Evolutionary conservation across 2,329 filamentous ascomycete species (phyloP).

Genomic region (Penicillium corylophilum): DNA sequence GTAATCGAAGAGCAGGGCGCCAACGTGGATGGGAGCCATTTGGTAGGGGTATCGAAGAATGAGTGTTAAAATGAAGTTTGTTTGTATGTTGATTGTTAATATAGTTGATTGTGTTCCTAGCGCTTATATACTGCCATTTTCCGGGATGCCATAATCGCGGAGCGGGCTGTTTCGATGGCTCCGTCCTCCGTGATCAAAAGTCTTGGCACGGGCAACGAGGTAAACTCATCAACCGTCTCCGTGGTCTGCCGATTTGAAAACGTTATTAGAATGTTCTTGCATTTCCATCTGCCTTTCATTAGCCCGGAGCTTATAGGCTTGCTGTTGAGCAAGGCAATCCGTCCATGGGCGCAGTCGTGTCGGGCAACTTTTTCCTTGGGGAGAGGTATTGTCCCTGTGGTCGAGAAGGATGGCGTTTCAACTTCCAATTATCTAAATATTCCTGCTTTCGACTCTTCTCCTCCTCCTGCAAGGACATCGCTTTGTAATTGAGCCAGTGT

Average conservation of each 20-base stretch:
- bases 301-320: no score
- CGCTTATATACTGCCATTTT: neutral
- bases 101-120: neutral
- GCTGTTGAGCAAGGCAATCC: no score
- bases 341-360: no score
- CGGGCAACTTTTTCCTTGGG: no score
- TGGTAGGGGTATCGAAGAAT: neutral
- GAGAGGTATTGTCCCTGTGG: no score
- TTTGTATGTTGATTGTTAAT: neutral
- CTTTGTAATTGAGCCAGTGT: no score
- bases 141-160: neutral
- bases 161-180: neutral
- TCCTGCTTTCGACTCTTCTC: no score
- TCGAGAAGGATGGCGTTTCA: no score
- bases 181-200: neutral
- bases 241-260: neutral
- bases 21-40: slow-evolving; percentile 27
- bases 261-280: no score
- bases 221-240: neutral
- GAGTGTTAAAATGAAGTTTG: neutral
- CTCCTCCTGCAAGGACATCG: no score
- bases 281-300: no score
- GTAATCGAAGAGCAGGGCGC: slow-evolving; percentile 30
- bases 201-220: neutral
- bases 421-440: no score